These are phyloP conservation scores for Suhomyces faveliae DNA, from an alignment of 805 yeast genomes.

Conservation along the genomic window DNA sequence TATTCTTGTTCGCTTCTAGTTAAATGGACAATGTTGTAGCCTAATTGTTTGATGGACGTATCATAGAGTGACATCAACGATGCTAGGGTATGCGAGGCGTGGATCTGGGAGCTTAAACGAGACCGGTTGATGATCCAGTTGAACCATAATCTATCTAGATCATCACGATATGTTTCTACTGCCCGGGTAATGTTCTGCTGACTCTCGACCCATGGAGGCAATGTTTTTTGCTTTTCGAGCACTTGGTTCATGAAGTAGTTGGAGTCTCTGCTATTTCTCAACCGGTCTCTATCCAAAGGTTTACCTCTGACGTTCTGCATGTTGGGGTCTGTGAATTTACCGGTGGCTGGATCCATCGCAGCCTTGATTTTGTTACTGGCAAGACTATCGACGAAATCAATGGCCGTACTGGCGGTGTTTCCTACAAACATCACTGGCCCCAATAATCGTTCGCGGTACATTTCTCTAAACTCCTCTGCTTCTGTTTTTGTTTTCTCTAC, in stretches of 20 bases:
- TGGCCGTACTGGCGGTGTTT: conserved; percentile 40
- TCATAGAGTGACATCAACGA: conserved; percentile 4
- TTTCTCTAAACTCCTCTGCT: conserved; percentile 51
- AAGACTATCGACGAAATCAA: conserved; percentile 57
- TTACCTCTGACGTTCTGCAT: conserved; percentile 55
- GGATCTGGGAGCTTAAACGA: not conserved
- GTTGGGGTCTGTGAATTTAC: conserved; percentile 59
- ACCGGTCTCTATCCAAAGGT: conserved; percentile 51
- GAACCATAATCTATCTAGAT: conserved; percentile 32
- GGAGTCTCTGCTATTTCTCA: conserved; percentile 61
- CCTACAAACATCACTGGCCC: conserved; percentile 54
- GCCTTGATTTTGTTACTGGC: conserved; percentile 79
- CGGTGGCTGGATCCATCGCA: conserved; percentile 56
- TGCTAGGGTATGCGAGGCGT: not conserved
- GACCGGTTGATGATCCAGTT: conserved; percentile 13
- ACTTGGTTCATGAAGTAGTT: conserved; percentile 77
- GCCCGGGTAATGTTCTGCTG: conserved; percentile 64
- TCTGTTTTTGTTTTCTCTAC: too few relatives aligned
- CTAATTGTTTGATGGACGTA: not conserved
- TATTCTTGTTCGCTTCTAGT: conserved; percentile 14
- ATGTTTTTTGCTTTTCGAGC: conserved; percentile 68
- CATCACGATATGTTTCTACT: conserved; percentile 48
- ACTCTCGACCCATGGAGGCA: conserved; percentile 89
- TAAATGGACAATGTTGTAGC: not conserved
- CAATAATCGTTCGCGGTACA: conserved; percentile 61